These are phyloP conservation scores for Leucosporidium scottii DNA, from an alignment of 768 basidiomycete species.

Conservation along the genomic window DNA sequence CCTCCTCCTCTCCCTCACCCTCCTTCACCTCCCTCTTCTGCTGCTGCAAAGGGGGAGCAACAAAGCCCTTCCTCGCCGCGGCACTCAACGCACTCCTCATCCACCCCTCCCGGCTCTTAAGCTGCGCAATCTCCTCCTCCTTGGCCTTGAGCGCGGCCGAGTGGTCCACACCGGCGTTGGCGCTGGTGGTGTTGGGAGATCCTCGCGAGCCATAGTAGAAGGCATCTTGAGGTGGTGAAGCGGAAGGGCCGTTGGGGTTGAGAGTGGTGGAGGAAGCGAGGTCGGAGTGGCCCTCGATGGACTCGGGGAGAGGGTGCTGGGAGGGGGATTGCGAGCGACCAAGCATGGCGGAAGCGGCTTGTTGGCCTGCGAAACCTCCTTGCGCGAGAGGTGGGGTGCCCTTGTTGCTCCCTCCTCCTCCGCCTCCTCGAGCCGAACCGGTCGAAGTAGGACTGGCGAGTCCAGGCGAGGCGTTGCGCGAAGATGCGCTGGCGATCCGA, in stretches of 20 bases:
- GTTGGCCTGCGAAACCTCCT: too few relatives aligned
- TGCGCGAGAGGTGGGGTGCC: too few relatives aligned
- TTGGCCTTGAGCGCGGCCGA: neutral
- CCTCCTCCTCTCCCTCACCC: conserved; percentile 32
- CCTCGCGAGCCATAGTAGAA: conserved; percentile 6
- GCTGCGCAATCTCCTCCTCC: conserved; percentile 57
- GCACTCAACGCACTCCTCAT: conserved; percentile 70
- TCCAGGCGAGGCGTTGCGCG: neutral
- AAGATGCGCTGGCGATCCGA: neutral
- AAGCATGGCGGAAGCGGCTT: too few relatives aligned
- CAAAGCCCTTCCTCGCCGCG: conserved; percentile 71
- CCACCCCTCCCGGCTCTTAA: conserved; percentile 74
- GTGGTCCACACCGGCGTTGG: too few relatives aligned
- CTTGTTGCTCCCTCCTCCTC: neutral
- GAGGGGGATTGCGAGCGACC: neutral
- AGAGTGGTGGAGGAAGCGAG: too few relatives aligned
- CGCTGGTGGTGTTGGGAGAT: too few relatives aligned
- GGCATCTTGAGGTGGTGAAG: neutral
- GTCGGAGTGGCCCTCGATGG: too few relatives aligned
- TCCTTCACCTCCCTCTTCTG: conserved; percentile 34
- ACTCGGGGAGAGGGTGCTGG: neutral
- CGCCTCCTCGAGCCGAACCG: neutral
- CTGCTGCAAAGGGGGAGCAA: neutral
- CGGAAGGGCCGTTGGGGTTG: neutral
- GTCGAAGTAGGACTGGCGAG: neutral